Percentiles rank a stretch among this genome's conserved stretches.
Conservation (phyloP, 768 basidiomycete genomes). For the Lactifluus rugatus region DNA sequence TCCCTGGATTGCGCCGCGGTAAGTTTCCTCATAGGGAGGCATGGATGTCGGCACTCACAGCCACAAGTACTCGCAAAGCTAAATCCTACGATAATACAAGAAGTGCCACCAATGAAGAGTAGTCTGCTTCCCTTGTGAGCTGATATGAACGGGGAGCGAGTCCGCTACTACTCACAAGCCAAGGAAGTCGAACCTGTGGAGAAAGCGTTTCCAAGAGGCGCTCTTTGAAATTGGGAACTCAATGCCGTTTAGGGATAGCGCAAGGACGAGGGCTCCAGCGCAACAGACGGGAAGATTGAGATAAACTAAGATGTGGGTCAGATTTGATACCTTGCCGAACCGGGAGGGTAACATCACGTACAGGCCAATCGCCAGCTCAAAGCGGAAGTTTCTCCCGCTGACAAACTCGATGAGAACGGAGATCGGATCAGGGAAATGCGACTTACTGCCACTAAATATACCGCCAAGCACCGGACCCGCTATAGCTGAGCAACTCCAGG, state of each 20-base stretch:
- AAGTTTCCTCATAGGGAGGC: neutral
- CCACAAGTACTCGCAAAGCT: constrained; percentile 60
- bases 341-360: constrained; percentile 33
- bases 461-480: constrained; percentile 81
- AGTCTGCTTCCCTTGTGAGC: constrained; percentile 34
- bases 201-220: constrained; percentile 48
- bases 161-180: constrained; percentile 50
- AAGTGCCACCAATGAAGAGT: constrained; percentile 67
- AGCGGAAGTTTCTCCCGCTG: constrained; percentile 18
- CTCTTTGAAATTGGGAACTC: constrained; percentile 35
- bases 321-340: constrained; percentile 16
- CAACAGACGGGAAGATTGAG: constrained; percentile 72
- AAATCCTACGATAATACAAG: constrained; percentile 67
- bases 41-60: constrained; percentile 39
- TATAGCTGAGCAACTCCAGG: constrained; percentile 79
- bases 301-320: constrained; percentile 44
- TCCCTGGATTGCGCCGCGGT: constrained; percentile 39
- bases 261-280: constrained; percentile 47
- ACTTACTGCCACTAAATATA: constrained; percentile 58
- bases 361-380: constrained; percentile 81
- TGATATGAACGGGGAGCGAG: constrained; percentile 16
- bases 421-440: neutral
- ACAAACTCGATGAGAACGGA: constrained; percentile 1
- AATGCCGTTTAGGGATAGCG: constrained; percentile 50
- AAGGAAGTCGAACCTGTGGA: constrained; percentile 58